phyloP scores from a whole-genome alignment of 805 yeast species.

The Ascoidea rubescens region DNA sequence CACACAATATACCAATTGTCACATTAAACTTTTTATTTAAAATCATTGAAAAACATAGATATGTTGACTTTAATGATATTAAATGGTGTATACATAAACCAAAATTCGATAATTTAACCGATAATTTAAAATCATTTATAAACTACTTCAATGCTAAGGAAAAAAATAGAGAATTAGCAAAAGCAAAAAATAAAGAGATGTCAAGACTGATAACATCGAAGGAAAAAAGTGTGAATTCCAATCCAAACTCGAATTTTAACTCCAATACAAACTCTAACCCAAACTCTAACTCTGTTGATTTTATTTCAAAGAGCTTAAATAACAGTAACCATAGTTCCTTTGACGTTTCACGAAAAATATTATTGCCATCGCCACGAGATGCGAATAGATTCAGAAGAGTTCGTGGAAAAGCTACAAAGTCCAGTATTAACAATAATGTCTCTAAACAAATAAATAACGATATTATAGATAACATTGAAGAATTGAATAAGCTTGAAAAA shows the following conservation, averaged over 20 bases:
- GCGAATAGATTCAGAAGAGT: not conserved
- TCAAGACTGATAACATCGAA: not conserved
- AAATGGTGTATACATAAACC: slow-evolving; percentile 48
- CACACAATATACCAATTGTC: slow-evolving; percentile 44
- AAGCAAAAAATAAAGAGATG: not conserved
- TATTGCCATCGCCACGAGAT: not conserved
- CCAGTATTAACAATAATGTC: not conserved
- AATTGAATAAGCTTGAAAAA: not conserved
- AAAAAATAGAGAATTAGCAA: not conserved
- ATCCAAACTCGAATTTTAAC: not conserved
- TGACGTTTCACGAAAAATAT: not conserved
- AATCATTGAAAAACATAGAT: slow-evolving; percentile 21
- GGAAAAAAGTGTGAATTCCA: not conserved
- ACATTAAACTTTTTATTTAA: slow-evolving; percentile 43
- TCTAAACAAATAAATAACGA: not conserved
- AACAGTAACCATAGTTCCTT: not conserved
- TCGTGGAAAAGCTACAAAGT: not conserved
- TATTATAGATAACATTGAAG: not conserved
- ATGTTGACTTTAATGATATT: slow-evolving; percentile 29
- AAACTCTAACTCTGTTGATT: too few species aligned
- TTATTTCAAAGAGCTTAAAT: too few species aligned
- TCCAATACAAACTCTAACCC: too few species aligned
- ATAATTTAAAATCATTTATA: not conserved
- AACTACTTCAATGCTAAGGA: not conserved
- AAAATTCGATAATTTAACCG: slow-evolving; percentile 10